These are phyloP conservation scores for Gossypium mustelinum DNA, from an alignment of 345 rosid species.

Conservation along the genomic window DNA sequence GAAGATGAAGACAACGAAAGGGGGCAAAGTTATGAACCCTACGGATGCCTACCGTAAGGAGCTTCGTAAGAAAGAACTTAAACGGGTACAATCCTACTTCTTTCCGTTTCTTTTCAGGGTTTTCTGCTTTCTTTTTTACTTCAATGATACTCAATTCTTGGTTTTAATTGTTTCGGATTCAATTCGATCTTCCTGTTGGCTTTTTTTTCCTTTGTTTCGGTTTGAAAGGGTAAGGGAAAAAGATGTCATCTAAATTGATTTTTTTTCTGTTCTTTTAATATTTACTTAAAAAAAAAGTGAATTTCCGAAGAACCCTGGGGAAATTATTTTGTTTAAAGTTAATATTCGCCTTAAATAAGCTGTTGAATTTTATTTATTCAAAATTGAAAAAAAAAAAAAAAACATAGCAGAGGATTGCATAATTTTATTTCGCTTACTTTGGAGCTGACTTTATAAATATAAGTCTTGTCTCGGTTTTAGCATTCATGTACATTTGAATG, in stretches of 20 bases:
- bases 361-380: neutral
- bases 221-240: neutral
- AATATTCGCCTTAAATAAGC: neutral
- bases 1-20: slow-evolving; percentile 97
- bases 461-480: neutral
- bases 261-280: neutral
- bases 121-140: neutral
- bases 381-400: neutral
- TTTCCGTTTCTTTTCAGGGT: neutral
- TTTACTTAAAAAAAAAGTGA: neutral
- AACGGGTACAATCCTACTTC: slow-evolving; percentile 45
- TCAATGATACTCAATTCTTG: neutral
- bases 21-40: slow-evolving; percentile 99
- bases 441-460: neutral
- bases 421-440: neutral
- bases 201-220: neutral
- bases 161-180: no score
- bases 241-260: neutral
- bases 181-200: neutral
- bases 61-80: slow-evolving; percentile 88
- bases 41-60: slow-evolving; percentile 98
- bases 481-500: neutral
- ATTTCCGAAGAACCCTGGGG: neutral
- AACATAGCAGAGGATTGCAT: neutral
- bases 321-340: neutral